Evolutionary conservation across 23 red algal species (phyloP), one percentile per base, ranked within the genome.

Genomic region (Gracilaria caudata): DNA sequence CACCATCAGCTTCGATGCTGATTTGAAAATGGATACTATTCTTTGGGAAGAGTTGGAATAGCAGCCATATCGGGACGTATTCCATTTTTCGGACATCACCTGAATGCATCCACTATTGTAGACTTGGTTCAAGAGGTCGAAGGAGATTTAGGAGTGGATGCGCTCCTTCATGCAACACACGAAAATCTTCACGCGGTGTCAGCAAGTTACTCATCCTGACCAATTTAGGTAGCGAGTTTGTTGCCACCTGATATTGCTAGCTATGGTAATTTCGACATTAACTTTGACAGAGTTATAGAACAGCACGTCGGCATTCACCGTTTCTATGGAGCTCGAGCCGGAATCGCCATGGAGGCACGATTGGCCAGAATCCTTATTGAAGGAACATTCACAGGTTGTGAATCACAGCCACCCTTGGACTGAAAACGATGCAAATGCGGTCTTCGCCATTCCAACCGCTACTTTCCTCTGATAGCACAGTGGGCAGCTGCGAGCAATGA

Each of bases 11-110:
- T 73, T 73, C 43, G 35, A 34, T 43, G 66, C 43, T 43, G 66
- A 73, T 43, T 35, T 73, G n/a, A 41, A 43, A 45, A 73, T 73
- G 66, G 66, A 73, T 73, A 28, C 66, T 20, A 10, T 73, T 40
- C n/a, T 43, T 6, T 73, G 66, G 66, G 66, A 73, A 43, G 66
- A 73, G 32, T 73, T 73, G 14, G 66, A 73, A 73, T 34, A 73
- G 66, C 23, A 20, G 36, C 66, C 7, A 19, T 25, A 9, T 73
- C 66, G 7, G 66, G 66, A 25, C 66, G 66, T 10, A 17, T 73
- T 20, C 17, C 28, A 43, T 43, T 73, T 21, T 73, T 73, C 16
- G 66, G 66, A 23, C 43, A 73, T 16, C 12, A 45, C 6, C 20
- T 73, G 20, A 73, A 39, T 35, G 66, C 66, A n/a, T 73, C 66